Evolutionary conservation across 805 yeast species (phyloP).

Genomic region (Saccharomycopsis capsularis): DNA sequence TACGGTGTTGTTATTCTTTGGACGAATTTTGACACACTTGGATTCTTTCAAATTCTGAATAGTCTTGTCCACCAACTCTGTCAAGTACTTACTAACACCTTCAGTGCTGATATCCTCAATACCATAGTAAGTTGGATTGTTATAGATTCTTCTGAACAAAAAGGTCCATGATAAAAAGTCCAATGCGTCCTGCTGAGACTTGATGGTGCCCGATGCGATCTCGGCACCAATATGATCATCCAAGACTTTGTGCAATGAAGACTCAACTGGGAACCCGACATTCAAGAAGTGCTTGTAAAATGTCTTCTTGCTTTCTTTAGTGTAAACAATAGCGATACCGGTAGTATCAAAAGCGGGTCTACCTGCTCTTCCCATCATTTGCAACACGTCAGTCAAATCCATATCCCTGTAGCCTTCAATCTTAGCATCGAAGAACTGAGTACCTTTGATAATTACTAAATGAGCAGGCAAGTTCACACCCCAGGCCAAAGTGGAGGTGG

Average conservation of each 20-base stretch:
- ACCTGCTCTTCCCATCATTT: conserved; percentile 98
- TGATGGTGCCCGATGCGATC: conserved; percentile 88
- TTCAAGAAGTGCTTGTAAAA: conserved; percentile 84
- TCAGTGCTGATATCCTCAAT: conserved; percentile 54
- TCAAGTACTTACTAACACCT: conserved; percentile 53
- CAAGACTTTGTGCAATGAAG: conserved; percentile 66
- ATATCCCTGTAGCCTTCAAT: conserved; percentile 92
- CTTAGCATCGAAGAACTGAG: conserved; percentile 91
- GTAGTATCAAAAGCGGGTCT: conserved; percentile 90
- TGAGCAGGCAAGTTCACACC: conserved; percentile 99
- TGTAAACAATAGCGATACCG: conserved; percentile 90
- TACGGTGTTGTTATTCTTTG: conserved; percentile 33
- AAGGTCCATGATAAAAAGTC: conserved; percentile 97
- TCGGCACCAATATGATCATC: conserved; percentile 96
- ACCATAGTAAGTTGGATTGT: conserved; percentile 90
- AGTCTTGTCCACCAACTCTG: conserved; percentile 60
- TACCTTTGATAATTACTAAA: conserved; percentile 94
- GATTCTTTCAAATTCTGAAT: conserved; percentile 64
- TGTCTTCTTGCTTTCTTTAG: conserved; percentile 71
- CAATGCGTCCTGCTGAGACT: conserved; percentile 88
- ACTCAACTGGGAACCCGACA: conserved; percentile 95
- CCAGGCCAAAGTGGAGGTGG: conserved; percentile 99
- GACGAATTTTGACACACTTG: conserved; percentile 50
- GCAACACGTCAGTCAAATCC: conserved; percentile 94
- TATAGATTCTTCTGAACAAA: conserved; percentile 85